A percentile compares a stretch with the other conserved stretches of the same genome.
phyloP scores from a whole-genome alignment of 257 asterid genomes.

The Nyctanthes arbortristis region DNA sequence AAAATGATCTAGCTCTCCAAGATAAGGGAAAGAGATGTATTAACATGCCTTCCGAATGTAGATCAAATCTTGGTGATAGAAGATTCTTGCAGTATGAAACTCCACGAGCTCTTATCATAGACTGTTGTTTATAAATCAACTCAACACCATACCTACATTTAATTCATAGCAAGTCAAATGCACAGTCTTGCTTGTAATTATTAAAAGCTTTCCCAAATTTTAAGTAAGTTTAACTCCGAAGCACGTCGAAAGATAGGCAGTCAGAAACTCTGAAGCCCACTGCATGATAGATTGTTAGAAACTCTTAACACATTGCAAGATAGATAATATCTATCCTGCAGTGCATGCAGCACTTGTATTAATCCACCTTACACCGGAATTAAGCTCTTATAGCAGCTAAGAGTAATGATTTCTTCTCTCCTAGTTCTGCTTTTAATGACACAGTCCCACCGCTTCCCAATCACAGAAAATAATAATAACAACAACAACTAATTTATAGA shows the following conservation, averaged over 20 bases:
- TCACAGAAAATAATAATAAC: constrained; percentile 6
- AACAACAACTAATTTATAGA: constrained; percentile 13
- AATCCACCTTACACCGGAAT: too few relatives aligned
- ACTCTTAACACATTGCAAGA: too few relatives aligned
- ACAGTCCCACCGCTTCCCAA: constrained; percentile 4
- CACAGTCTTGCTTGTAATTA: constrained; percentile 37
- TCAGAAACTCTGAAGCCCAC: constrained; percentile 18
- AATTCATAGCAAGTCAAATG: constrained; percentile 34
- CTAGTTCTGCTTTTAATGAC: background rate
- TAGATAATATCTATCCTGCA: too few relatives aligned
- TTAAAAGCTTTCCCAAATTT: constrained; percentile 23
- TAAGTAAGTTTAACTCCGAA: too few relatives aligned
- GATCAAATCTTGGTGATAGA: constrained; percentile 92
- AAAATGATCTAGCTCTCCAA: constrained; percentile 25
- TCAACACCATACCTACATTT: constrained; percentile 84
- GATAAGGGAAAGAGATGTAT: constrained; percentile 13
- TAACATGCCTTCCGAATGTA: constrained; percentile 74
- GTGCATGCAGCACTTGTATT: too few relatives aligned
- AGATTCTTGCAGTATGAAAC: constrained; percentile 98
- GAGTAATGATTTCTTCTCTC: background rate
- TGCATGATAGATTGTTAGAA: too few relatives aligned
- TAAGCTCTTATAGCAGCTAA: too few relatives aligned
- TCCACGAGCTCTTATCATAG: constrained; percentile 94
- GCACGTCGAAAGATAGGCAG: too few relatives aligned
- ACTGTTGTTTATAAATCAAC: constrained; percentile 73